Evolutionary conservation across 2,329 filamentous ascomycete species (phyloP).

Genomic region (Trichoderma afroharzianum): DNA sequence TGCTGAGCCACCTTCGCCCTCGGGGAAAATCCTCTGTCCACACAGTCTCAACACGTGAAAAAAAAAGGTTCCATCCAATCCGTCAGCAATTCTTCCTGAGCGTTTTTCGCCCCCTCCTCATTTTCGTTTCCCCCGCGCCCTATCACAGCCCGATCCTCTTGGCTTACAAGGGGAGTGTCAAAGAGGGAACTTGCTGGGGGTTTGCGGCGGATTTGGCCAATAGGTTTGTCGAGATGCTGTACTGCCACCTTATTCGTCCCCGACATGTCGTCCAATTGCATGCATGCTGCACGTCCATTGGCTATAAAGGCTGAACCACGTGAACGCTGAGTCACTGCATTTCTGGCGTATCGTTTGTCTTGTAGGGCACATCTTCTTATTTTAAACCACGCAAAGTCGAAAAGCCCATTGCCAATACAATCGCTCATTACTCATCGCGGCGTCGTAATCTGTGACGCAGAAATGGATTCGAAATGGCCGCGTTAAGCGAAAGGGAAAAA

Average conservation of each 20-base stretch:
- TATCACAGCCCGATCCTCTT: neutral
- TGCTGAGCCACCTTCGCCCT: neutral
- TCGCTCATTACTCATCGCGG: neutral
- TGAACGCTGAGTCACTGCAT: neutral
- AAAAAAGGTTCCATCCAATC: neutral
- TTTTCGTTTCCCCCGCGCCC: neutral
- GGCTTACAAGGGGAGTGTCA: neutral
- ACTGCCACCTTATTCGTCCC: neutral
- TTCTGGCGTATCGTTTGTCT: neutral
- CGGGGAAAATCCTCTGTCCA: neutral
- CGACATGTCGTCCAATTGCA: neutral
- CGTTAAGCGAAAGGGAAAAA: neutral
- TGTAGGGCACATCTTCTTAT: neutral
- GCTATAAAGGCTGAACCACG: neutral
- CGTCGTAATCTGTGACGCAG: neutral
- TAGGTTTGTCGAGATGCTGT: neutral
- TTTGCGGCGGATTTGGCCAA: neutral
- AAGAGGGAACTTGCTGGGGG: neutral
- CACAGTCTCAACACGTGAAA: conserved; percentile 4
- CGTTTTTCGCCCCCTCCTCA: neutral
- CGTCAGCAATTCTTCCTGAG: neutral
- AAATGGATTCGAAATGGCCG: neutral
- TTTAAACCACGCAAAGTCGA: neutral
- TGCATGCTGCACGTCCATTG: neutral
- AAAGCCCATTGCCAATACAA: neutral